These are phyloP conservation scores for Paraphoma chrysanthemicola DNA, from an alignment of 2,329 filamentous ascomycete species.

Conservation along the genomic window DNA sequence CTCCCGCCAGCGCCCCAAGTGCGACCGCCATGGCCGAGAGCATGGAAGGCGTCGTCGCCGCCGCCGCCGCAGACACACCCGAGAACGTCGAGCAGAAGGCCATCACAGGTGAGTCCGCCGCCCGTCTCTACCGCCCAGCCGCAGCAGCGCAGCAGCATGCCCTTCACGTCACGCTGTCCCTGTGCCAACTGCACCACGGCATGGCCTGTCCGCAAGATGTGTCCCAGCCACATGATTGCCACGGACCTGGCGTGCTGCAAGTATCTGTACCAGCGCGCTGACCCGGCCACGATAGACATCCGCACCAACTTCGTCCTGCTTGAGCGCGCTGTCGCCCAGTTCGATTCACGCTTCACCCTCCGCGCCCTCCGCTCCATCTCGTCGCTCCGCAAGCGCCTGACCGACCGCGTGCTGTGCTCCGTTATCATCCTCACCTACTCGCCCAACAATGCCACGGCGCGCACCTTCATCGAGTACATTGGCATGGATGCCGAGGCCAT, in stretches of 20 bases:
- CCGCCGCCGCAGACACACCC: constrained; percentile 43
- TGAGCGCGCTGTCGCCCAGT: constrained; percentile 88
- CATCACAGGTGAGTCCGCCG: constrained; percentile 42
- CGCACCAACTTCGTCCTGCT: constrained; percentile 91
- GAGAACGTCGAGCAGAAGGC: constrained; percentile 51
- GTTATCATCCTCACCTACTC: constrained; percentile 83
- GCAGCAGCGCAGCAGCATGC: too few species aligned
- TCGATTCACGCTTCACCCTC: constrained; percentile 94
- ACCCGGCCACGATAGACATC: constrained; percentile 71
- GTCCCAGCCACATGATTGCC: constrained; percentile 37
- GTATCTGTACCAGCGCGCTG: constrained; percentile 39
- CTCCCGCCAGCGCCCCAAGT: constrained; percentile 12
- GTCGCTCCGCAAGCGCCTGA: constrained; percentile 89
- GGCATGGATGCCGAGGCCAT: constrained; percentile 71
- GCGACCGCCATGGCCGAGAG: constrained; percentile 55
- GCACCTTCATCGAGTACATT: constrained; percentile 73
- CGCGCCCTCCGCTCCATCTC: constrained; percentile 94
- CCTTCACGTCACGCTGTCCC: constrained; percentile 30
- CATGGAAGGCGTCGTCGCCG: constrained; percentile 57
- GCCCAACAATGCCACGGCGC: constrained; percentile 69
- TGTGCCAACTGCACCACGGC: constrained; percentile 28
- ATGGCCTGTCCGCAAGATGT: constrained; percentile 34
- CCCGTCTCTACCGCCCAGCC: constrained; percentile 3
- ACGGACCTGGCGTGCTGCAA: constrained; percentile 35
- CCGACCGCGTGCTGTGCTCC: constrained; percentile 79